Evolutionary conservation across 164 flowering plant species (phyloP).

Genomic region (Umbellularia californica): DNA sequence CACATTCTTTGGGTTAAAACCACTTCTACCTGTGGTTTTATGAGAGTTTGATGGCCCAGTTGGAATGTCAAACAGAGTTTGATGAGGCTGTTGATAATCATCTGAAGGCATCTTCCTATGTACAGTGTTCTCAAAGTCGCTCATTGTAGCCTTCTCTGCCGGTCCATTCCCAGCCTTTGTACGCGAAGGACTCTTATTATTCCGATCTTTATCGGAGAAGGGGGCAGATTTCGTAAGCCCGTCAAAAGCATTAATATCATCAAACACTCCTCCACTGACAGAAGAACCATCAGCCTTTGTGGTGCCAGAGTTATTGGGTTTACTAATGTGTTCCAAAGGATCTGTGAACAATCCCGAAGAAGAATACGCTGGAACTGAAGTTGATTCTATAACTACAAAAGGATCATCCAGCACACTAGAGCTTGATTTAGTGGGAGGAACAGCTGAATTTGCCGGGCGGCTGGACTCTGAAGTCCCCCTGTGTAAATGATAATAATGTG

Average conservation of each 20-base stretch:
- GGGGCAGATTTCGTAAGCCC: constrained; percentile 42
- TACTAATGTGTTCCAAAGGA: constrained; percentile 48
- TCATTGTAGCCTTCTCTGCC: constrained; percentile 31
- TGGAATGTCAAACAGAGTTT: constrained; percentile 50
- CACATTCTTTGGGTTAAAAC: constrained; percentile 36
- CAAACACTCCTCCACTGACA: constrained; percentile 35
- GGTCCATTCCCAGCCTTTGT: constrained; percentile 30
- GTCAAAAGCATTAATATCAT: constrained; percentile 59
- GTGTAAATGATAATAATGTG: constrained; percentile 14
- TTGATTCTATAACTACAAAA: constrained; percentile 56
- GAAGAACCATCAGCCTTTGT: constrained; percentile 36
- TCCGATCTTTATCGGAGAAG: constrained; percentile 28
- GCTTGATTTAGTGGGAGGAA: constrained; percentile 29
- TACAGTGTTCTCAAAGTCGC: constrained; percentile 28
- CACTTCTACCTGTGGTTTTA: constrained; percentile 28
- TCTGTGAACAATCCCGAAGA: constrained; percentile 43
- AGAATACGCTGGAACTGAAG: constrained; percentile 29
- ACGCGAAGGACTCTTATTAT: constrained; percentile 38
- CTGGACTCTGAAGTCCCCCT: constrained; percentile 42
- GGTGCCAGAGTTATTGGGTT: constrained; percentile 31
- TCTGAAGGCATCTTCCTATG: constrained; percentile 38
- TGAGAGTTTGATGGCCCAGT: constrained; percentile 37
- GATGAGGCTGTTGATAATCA: constrained; percentile 39
- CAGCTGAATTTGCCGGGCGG: constrained; percentile 25
- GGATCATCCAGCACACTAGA: constrained; percentile 52